Percentiles rank a stretch among this genome's conserved stretches.
These are phyloP conservation scores for Wallacemonas sp. DNA, from an alignment of 208 protist genomes.

Conservation along the genomic window DNA sequence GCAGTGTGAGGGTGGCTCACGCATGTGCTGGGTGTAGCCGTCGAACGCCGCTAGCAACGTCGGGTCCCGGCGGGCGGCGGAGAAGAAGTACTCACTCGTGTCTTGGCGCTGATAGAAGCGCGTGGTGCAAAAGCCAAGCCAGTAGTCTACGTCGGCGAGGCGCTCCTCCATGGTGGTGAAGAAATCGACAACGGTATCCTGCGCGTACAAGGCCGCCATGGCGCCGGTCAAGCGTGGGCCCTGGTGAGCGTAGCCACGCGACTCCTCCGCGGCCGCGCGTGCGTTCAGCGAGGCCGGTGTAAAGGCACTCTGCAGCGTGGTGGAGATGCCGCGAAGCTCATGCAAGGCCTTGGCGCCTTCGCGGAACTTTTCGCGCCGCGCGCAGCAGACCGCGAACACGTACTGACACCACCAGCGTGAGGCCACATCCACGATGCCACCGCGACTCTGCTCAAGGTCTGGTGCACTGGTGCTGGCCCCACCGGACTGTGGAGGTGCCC, in stretches of 20 bases:
- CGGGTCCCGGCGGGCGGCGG: slow-evolving; percentile 22
- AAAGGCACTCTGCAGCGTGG: slow-evolving; percentile 20
- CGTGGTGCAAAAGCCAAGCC: slow-evolving; percentile 55
- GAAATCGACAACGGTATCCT: slow-evolving; percentile 18
- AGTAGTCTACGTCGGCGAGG: slow-evolving; percentile 50
- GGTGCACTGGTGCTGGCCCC: too few relatives aligned
- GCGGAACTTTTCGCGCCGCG: slow-evolving; percentile 56
- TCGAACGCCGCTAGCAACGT: slow-evolving; percentile 30
- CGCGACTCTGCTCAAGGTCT: too few relatives aligned
- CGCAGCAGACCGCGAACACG: slow-evolving; percentile 76
- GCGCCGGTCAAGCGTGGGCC: slow-evolving; percentile 6
- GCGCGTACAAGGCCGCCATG: slow-evolving; percentile 12
- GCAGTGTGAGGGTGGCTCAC: slow-evolving; percentile 8
- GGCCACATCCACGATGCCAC: slow-evolving; percentile 37
- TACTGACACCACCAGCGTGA: slow-evolving; percentile 80
- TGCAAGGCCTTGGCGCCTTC: slow-evolving; percentile 58
- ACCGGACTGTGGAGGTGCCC: too few relatives aligned
- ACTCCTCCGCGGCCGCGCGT: background rate
- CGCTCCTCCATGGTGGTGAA: slow-evolving; percentile 21
- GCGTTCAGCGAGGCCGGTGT: slow-evolving; percentile 7
- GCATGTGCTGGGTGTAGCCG: slow-evolving; percentile 19
- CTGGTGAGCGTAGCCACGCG: background rate
- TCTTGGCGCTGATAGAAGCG: slow-evolving; percentile 20
- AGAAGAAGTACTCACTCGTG: slow-evolving; percentile 19
- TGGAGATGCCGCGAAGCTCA: slow-evolving; percentile 44